Evolutionary conservation across 2,329 filamentous ascomycete genomes (phyloP), one percentile per base, ranked within the genome.

Genomic region (Thielaviopsis musarum): DNA sequence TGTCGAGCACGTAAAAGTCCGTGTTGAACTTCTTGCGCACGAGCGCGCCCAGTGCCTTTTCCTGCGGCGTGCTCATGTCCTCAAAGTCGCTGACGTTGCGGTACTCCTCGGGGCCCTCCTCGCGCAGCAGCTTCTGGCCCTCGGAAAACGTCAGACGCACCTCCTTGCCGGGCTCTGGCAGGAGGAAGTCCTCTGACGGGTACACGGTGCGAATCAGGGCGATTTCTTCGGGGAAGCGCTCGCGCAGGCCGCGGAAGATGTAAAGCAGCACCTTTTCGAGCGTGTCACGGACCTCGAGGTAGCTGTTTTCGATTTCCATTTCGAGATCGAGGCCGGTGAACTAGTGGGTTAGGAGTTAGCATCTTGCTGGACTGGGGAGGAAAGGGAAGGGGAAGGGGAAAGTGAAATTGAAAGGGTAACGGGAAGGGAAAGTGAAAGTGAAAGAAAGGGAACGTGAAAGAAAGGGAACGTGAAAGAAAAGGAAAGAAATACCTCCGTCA

Each of bases 1-100:
- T 93, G 77, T 97, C 91, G 63, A 98, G 80, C 22, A 94, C 85
- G 75, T 95, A 97, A 75, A 97, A 97, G 74, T 98, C 93, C 62
- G 90, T 93, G 69, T 86, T 81, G 78, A 86, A 95, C 74, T 95
- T 96, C 66, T 88, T 79, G 60, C 88, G 85, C 65, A 97, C 82
- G 54, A 97, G 78, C 26, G 83, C 84, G 61, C 93, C 93, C 9
- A 97, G 83, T n/a, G 85, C 87, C 73, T 91, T 91, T 71, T 93
- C 88, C 68, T 91, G 85, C 0, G 87, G 83, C 0, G 87, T 93
- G 68, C 74, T 80, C 76, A 91, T 83, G 67, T 93, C 88, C 68
- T 91, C 87, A 63, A 86, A 82, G 68, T 91, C 87, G 41, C 74
- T 74, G 38, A 91, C 83, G 65, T 90, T 81, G 64, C 72, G 72